Base-by-base conservation (phyloP, 768 basidiomycete genomes). In the Candolleomyces efflorescens region DNA sequence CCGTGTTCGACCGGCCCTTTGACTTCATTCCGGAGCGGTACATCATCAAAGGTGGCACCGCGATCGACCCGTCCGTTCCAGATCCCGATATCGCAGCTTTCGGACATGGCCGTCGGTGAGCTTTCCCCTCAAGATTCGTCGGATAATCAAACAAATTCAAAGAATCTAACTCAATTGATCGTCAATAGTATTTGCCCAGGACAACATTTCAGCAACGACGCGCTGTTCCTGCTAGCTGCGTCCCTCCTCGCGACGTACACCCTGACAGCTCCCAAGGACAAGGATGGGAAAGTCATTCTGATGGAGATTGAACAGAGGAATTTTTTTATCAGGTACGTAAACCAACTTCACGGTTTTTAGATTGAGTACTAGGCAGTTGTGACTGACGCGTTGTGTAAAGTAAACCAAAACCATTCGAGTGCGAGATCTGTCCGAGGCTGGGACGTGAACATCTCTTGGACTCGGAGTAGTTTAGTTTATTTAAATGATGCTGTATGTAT, bases 11-110 rank as follows among this genome's bases (percentile, higher is more conserved):
- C 10, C 60, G 67, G 4, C 67, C 69, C 3, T 62, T 67, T 6
- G 58, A 55, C 3, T 82, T 80, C 64, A 60, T 62, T 1, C 80
- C 79, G 13, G 72, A 74, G 24, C 69, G 80, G 6, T 81, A n/a
- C n/a, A n/a, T 73, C 51, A 59, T 77, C 59, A 11, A 54, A 38
- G 44, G 63, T 59, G 6, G 54, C 53, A 17, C 64, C 61, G 12
- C 58, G 45, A n/a, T n/a, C n/a, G 27, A 60, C 53, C 5, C 62
- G 62, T 22, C 63, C 61, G 5, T 60, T 13, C 64, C 10, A 36
- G 11, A 46, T 41, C 9, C 38, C 18, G 53, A 53, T 11, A 44
- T 41, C 10, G 55, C 51, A 12, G 41, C 54, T 1, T 71, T 69
- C 47, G 70, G 70, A 6, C 70, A 64, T 43, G 68, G 68, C 6